Percentiles rank a stretch among this genome's conserved stretches.
Evolutionary conservation across 768 basidiomycete species (phyloP).

Genomic region (Coprinellus micaceus): DNA sequence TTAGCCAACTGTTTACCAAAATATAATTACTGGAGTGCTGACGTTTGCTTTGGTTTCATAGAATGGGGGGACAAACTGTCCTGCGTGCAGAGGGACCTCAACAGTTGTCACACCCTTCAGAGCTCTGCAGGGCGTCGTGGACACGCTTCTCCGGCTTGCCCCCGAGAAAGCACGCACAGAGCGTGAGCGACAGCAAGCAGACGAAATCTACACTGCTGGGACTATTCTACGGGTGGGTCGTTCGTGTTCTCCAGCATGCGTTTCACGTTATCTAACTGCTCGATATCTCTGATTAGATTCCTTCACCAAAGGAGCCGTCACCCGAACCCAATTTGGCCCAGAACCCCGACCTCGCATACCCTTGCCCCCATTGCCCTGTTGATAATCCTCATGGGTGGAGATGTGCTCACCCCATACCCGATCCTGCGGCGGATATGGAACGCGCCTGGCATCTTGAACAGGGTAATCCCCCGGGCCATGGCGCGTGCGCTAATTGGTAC

Average conservation of each 20-base stretch:
- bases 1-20: neutral
- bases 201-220: conserved; percentile 70
- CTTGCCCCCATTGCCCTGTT: conserved; percentile 73
- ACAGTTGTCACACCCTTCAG: conserved; percentile 70
- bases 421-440: conserved; percentile 65
- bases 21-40: neutral
- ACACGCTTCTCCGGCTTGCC: conserved; percentile 64
- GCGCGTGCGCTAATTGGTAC: conserved; percentile 78
- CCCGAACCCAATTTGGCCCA: conserved; percentile 71
- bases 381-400: conserved; percentile 76
- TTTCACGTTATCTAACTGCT: neutral
- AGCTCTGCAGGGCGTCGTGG: conserved; percentile 66
- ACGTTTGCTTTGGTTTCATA: conserved; percentile 23
- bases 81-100: conserved; percentile 72
- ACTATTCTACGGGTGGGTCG: conserved; percentile 57
- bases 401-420: conserved; percentile 76
- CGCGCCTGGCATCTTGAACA: conserved; percentile 77
- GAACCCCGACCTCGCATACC: conserved; percentile 63
- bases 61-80: conserved; percentile 86
- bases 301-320: conserved; percentile 69
- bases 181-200: conserved; percentile 75
- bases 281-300: conserved; percentile 46
- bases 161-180: conserved; percentile 66
- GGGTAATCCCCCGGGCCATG: conserved; percentile 76
- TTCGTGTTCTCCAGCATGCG: neutral